Conservation (phyloP, 2,329 filamentous ascomycete species). For the Alternaria sp. region DNA sequence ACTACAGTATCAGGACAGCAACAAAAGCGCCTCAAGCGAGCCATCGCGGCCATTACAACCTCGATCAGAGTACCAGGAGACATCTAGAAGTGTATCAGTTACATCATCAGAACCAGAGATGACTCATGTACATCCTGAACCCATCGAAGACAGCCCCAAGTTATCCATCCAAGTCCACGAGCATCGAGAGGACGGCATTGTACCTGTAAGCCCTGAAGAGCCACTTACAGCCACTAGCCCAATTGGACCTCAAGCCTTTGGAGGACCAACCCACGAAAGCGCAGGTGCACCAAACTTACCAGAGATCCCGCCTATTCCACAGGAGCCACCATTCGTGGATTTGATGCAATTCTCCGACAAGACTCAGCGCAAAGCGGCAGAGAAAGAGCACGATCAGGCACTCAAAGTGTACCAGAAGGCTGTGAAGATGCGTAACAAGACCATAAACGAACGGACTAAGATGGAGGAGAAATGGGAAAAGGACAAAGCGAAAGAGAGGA, state of each 20-base stretch:
- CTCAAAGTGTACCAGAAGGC: constrained; percentile 72
- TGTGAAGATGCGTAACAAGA: constrained; percentile 71
- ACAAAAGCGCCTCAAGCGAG: background rate
- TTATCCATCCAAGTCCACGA: constrained; percentile 60
- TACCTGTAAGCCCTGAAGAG: constrained; percentile 42
- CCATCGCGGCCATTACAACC: background rate
- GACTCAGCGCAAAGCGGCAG: constrained; percentile 70
- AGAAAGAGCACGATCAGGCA: constrained; percentile 70
- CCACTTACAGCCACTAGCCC: constrained; percentile 32
- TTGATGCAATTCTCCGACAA: constrained; percentile 68
- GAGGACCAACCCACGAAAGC: constrained; percentile 1
- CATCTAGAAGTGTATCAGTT: constrained; percentile 15
- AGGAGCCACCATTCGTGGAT: constrained; percentile 65
- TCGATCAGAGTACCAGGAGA: constrained; percentile 8
- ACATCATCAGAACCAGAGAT: constrained; percentile 23
- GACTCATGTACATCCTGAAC: constrained; percentile 19
- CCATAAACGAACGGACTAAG: constrained; percentile 70
- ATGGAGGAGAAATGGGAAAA: constrained; percentile 57
- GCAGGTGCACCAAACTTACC: constrained; percentile 48
- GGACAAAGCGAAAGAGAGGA: constrained; percentile 35
- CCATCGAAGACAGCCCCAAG: constrained; percentile 47
- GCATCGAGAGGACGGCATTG: constrained; percentile 49
- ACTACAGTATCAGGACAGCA: constrained; percentile 12
- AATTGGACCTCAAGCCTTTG: background rate
- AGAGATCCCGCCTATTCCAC: constrained; percentile 61